These are phyloP conservation scores for Ganoderma meredithae DNA, from an alignment of 1,284 basidiomycete genomes.

Conservation along the genomic window DNA sequence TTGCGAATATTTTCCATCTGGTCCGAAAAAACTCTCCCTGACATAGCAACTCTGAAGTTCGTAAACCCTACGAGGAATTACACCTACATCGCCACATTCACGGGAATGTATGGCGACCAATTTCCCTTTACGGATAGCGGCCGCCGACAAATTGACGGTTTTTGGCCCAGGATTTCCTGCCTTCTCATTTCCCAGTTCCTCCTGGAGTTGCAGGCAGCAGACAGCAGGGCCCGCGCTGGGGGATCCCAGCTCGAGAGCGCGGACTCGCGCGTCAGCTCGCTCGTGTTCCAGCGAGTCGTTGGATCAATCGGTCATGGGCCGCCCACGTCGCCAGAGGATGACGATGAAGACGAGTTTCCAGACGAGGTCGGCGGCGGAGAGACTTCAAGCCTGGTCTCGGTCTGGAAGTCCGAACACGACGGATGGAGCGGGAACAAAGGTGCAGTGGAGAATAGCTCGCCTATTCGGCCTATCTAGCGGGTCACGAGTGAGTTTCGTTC, in stretches of 20 bases:
- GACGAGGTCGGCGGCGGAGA: not conserved
- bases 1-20: too few relatives aligned
- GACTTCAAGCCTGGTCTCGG: not conserved
- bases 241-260: not conserved
- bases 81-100: too few relatives aligned
- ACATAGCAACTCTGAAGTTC: too few relatives aligned
- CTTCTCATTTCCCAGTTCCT: not conserved
- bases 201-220: not conserved
- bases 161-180: not conserved
- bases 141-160: too few relatives aligned
- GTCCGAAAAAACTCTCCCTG: too few relatives aligned
- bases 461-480: too few relatives aligned
- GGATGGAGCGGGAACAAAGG: too few relatives aligned
- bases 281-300: not conserved
- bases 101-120: too few relatives aligned
- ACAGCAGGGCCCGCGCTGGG: not conserved
- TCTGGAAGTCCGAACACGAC: too few relatives aligned
- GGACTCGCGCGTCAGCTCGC: not conserved
- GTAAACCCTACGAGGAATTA: too few relatives aligned
- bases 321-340: not conserved
- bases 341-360: not conserved
- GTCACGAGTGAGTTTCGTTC: not conserved
- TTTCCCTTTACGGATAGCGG: too few relatives aligned
- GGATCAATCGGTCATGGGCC: not conserved
- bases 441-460: too few relatives aligned